Percentiles rank a stretch among this genome's conserved stretches.
Conservation (phyloP, 495 filamentous ascomycete species). For the Penicillium mononematosum region DNA sequence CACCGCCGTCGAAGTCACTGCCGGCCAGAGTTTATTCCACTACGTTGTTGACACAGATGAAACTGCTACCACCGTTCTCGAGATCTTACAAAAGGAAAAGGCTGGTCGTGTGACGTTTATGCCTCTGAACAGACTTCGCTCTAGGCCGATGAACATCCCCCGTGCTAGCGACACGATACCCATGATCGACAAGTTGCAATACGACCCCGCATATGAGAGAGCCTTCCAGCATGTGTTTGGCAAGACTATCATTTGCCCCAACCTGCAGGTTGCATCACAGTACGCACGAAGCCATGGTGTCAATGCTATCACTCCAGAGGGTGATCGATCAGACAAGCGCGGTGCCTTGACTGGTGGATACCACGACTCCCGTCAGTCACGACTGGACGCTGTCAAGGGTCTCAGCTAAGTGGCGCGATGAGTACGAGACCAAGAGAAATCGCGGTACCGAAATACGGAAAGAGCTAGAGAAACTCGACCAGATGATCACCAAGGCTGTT, state of each 20-base stretch:
- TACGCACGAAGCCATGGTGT: conserved; percentile 89
- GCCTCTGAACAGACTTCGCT: conserved; percentile 77
- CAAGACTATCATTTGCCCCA: conserved; percentile 91
- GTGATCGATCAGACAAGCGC: conserved; percentile 89
- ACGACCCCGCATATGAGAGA: conserved; percentile 70
- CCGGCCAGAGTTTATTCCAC: conserved; percentile 90
- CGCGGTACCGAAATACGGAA: conserved; percentile 58
- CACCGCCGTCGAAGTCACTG: conserved; percentile 88
- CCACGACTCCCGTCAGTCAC: conserved; percentile 76
- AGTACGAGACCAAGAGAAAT: conserved; percentile 64
- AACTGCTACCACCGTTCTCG: conserved; percentile 77
- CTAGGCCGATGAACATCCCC: conserved; percentile 69
- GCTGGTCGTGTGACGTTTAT: conserved; percentile 93
- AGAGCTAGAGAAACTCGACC: conserved; percentile 73
- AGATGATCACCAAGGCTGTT: conserved; percentile 78
- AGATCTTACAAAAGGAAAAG: conserved; percentile 73
- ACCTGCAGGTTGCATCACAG: conserved; percentile 77
- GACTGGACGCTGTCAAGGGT: conserved; percentile 78
- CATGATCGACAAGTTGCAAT: conserved; percentile 83
- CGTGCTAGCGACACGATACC: conserved; percentile 82
- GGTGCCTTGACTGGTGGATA: conserved; percentile 94
- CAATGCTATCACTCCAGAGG: conserved; percentile 89
- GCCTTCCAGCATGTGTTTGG: conserved; percentile 95
- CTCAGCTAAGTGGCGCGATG: conserved; percentile 70
- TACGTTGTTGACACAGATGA: conserved; percentile 93